A percentile compares a stretch with the other conserved stretches of the same genome.
Conservation (phyloP, 2,329 filamentous ascomycete species). For the Botrytis galanthina region DNA sequence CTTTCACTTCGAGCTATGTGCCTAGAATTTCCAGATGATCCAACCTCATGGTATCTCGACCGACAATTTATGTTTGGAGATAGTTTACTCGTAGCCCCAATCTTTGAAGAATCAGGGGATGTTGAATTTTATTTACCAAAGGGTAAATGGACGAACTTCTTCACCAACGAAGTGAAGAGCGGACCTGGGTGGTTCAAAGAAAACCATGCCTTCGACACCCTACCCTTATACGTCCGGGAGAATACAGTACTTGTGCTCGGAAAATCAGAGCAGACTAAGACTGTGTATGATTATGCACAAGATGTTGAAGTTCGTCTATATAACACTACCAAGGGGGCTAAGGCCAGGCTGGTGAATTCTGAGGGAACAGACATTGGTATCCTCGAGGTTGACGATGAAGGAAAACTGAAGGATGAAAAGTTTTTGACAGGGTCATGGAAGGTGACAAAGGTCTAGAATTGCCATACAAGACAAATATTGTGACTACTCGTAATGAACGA, state of each 20-base stretch:
- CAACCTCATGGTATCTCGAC: slow-evolving; percentile 56
- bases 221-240: slow-evolving; percentile 47
- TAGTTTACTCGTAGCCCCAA: slow-evolving; percentile 55
- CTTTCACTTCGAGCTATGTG: slow-evolving; percentile 56
- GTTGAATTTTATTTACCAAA: slow-evolving; percentile 56
- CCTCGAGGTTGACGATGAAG: slow-evolving; percentile 43
- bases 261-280: slow-evolving; percentile 32
- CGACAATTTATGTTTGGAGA: slow-evolving; percentile 61
- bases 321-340: slow-evolving; percentile 43
- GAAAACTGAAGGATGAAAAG: slow-evolving; percentile 43
- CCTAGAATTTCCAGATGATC: slow-evolving; percentile 59
- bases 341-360: slow-evolving; percentile 44
- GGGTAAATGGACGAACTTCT: slow-evolving; percentile 51
- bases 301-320: slow-evolving; percentile 48
- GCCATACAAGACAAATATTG: not conserved
- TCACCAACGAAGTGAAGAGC: slow-evolving; percentile 42
- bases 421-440: slow-evolving; percentile 42
- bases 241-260: slow-evolving; percentile 38
- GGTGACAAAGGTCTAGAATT: slow-evolving; percentile 14
- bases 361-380: slow-evolving; percentile 44
- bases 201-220: slow-evolving; percentile 46
- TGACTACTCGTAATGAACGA: not conserved
- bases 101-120: slow-evolving; percentile 55
- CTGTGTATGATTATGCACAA: slow-evolving; percentile 36
- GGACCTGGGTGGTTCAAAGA: slow-evolving; percentile 48